Evolutionary conservation across 495 filamentous ascomycete genomes (phyloP).

Genomic region (Chaetomium cochliodes): DNA sequence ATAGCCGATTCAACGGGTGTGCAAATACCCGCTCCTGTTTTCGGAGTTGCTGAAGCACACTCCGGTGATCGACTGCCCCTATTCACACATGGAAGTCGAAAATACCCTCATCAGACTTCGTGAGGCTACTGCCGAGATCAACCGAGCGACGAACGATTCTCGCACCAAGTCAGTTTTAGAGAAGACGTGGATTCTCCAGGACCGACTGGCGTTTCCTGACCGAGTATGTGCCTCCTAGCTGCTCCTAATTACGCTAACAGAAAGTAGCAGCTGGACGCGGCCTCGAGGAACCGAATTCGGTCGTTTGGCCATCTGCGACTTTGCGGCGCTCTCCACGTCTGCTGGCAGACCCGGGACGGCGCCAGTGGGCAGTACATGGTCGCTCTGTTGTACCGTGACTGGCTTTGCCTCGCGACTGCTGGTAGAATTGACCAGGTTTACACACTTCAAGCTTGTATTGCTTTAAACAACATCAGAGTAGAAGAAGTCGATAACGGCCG

Average conservation of each 20-base stretch:
- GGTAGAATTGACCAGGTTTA: constrained; percentile 61
- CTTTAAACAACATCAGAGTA: constrained; percentile 65
- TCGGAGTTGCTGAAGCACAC: constrained; percentile 78
- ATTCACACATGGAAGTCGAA: constrained; percentile 73
- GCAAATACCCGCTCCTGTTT: constrained; percentile 88
- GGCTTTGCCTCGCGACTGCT: constrained; percentile 72
- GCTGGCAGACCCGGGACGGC: constrained; percentile 68
- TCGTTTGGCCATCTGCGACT: constrained; percentile 78
- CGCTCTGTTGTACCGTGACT: constrained; percentile 79
- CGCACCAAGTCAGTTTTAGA: constrained; percentile 59
- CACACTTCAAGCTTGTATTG: constrained; percentile 71
- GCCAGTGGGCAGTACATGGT: constrained; percentile 79
- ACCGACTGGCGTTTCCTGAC: constrained; percentile 69
- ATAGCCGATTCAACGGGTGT: constrained; percentile 85
- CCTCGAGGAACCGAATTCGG: constrained; percentile 59
- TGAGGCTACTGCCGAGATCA: constrained; percentile 69
- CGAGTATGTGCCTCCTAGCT: constrained; percentile 48
- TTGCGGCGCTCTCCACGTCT: constrained; percentile 83
- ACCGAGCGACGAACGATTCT: constrained; percentile 67
- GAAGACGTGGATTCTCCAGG: constrained; percentile 75
- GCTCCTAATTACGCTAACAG: constrained; percentile 21
- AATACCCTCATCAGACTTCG: constrained; percentile 70
- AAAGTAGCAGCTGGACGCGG: constrained; percentile 42
- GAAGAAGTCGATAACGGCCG: constrained; percentile 77
- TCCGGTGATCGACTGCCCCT: constrained; percentile 77